These are phyloP conservation scores for Chloranthus sessilifolius DNA, from an alignment of 164 flowering plant species.

Conservation along the genomic window DNA sequence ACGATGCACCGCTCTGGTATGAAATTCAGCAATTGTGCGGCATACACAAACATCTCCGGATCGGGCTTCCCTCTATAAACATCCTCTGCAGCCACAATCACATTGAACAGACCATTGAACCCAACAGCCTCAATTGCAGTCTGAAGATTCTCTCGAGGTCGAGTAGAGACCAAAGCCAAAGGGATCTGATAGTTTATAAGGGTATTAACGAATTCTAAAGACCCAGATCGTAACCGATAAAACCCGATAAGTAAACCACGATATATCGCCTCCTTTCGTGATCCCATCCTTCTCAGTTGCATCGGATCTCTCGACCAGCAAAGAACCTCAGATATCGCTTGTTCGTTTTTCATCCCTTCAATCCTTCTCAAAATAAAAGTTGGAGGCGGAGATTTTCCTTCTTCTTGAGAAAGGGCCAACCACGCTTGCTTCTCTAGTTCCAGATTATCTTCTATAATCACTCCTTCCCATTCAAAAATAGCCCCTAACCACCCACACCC, in stretches of 20 bases:
- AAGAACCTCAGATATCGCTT: slow-evolving; percentile 88
- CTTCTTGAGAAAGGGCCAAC: slow-evolving; percentile 78
- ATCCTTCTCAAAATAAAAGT: slow-evolving; percentile 62
- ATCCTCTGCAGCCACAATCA: slow-evolving; percentile 82
- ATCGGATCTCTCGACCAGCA: slow-evolving; percentile 94
- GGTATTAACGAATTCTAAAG: slow-evolving; percentile 69
- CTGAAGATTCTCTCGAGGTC: slow-evolving; percentile 62
- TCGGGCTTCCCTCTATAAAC: slow-evolving; percentile 95
- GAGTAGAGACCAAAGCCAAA: slow-evolving; percentile 87
- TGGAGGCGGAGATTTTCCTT: slow-evolving; percentile 82
- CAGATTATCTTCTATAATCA: slow-evolving; percentile 69
- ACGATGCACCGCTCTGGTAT: slow-evolving; percentile 93
- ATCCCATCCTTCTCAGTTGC: slow-evolving; percentile 59
- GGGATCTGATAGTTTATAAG: slow-evolving; percentile 83
- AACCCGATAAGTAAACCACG: slow-evolving; percentile 72
- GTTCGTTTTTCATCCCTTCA: slow-evolving; percentile 98
- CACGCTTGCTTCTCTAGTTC: slow-evolving; percentile 88
- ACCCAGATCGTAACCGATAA: slow-evolving; percentile 61
- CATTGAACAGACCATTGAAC: slow-evolving; percentile 62
- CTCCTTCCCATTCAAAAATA: slow-evolving; percentile 98
- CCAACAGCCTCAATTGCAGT: slow-evolving; percentile 58
- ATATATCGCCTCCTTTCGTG: slow-evolving; percentile 79
- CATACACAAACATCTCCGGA: slow-evolving; percentile 94
- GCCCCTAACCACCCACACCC: slow-evolving; percentile 98
- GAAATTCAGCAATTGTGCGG: slow-evolving; percentile 73